Conservation (phyloP, 208 protist species). For the Pavlovales sp. region DNA sequence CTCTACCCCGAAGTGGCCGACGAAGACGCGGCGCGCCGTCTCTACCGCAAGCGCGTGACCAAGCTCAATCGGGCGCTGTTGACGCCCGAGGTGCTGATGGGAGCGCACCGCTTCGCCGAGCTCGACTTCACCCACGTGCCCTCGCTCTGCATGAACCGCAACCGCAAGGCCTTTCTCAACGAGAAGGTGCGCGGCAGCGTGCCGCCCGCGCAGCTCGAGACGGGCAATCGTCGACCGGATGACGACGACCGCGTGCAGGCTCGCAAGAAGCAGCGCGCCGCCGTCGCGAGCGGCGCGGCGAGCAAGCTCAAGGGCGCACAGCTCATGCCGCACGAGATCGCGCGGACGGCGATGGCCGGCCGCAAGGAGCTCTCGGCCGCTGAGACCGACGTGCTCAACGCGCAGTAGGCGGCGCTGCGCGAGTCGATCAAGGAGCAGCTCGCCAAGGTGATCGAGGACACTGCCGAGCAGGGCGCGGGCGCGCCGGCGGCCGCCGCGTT, state of each 20-base stretch:
- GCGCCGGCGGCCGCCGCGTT: background rate
- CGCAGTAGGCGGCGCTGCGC: background rate
- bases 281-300: slow-evolving; percentile 3
- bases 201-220: background rate
- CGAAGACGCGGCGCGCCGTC: slow-evolving; percentile 26
- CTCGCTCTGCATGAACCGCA: slow-evolving; percentile 47
- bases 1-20: background rate
- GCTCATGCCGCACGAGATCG: slow-evolving; percentile 56
- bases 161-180: slow-evolving; percentile 49
- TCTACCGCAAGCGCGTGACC: slow-evolving; percentile 30
- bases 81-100: slow-evolving; percentile 44
- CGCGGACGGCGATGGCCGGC: background rate
- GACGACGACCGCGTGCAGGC: background rate
- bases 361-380: background rate
- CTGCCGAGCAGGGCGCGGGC: background rate
- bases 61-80: background rate
- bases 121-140: slow-evolving; percentile 48
- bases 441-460: background rate
- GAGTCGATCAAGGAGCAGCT: background rate
- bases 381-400: background rate
- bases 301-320: slow-evolving; percentile 48
- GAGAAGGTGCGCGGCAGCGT: slow-evolving; percentile 25
- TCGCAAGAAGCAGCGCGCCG: background rate
- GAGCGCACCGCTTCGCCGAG: slow-evolving; percentile 22
- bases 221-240: background rate